Evolutionary conservation across 169 alveolate species (phyloP), one percentile per base, ranked within the genome.

Genomic region (Plasmodium inui): DNA sequence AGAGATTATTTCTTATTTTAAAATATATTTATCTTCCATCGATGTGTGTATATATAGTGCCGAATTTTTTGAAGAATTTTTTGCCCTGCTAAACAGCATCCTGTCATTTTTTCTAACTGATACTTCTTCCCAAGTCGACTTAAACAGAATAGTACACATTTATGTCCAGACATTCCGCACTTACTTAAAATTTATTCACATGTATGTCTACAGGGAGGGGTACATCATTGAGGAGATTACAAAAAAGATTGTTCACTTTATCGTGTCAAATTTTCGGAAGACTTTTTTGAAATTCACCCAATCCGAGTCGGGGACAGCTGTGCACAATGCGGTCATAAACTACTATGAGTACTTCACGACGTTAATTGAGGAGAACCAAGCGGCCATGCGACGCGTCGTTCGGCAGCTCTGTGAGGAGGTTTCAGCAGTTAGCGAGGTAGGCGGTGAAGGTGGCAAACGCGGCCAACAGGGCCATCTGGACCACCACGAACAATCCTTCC

Each of bases 311-410:
- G 67, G 82, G 30, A 0, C 32, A 4, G 41, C 71, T 28, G 44
- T 88, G 3, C 71, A 88, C 46, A 88, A 88, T 34, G 39, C 72
- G 9, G 81, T 88, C 8, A 88, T 88, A 57, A 88, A 78, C 71
- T 88, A 78, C 71, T 88, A 88, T 19, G 83, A 88, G 32, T 88
- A 88, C 50, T 88, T 78, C 72, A 88, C 88, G 0, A 28, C 94
- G 1, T 88, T 88, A 12, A 79, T 88, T n/a, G 94, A 88, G n/a
- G 94, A 88, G 46, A 61, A n/a, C 72, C 79, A 79, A 14, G 82
- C 46, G n/a, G 26, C 50, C 2, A 76, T 88, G 57, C 41, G 70
- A 32, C 39, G 55, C 10, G 14, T 85, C 14, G 12, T 85, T n/a
- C 12, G 17, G 6, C 70, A 55, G 28, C 9, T 73, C 8, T 30